phyloP scores from a whole-genome alignment of 495 filamentous ascomycete genomes.

The Cladorrhinum samala region DNA sequence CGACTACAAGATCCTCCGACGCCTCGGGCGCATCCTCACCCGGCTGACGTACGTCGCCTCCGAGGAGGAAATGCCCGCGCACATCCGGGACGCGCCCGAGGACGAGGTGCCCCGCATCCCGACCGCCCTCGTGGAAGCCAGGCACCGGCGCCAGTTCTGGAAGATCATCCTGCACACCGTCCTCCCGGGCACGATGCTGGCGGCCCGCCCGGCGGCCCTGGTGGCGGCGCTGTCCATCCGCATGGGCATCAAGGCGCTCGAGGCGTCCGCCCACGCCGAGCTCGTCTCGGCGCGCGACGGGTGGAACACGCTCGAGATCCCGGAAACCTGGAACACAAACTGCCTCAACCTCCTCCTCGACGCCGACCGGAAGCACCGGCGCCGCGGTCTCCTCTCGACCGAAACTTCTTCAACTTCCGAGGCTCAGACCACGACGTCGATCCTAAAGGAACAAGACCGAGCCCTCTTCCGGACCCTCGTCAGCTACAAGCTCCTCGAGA shows the following conservation, averaged over 20 bases:
- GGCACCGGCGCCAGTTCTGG: conserved; percentile 35
- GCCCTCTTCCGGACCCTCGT: conserved; percentile 36
- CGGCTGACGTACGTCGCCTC: conserved; percentile 35
- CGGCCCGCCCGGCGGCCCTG: conserved; percentile 34
- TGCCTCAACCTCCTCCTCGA: conserved; percentile 39
- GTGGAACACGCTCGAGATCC: conserved; percentile 39
- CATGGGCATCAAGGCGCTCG: conserved; percentile 36
- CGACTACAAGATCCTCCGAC: conserved; percentile 34
- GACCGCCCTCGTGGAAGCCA: conserved; percentile 26
- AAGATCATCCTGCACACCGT: conserved; percentile 38
- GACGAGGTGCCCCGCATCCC: conserved; percentile 32
- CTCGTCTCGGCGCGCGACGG: conserved; percentile 29
- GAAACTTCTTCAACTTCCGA: too few species aligned
- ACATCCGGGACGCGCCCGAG: conserved; percentile 25
- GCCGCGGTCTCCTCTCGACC: too few species aligned
- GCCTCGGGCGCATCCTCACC: conserved; percentile 38
- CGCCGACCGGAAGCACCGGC: conserved; percentile 32
- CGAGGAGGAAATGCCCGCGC: conserved; percentile 34
- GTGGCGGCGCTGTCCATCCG: conserved; percentile 40
- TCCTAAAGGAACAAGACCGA: conserved; percentile 29
- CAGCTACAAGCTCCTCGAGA: conserved; percentile 42
- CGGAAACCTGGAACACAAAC: conserved; percentile 41
- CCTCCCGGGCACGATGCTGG: conserved; percentile 39
- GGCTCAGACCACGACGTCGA: neutral
- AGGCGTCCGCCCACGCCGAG: conserved; percentile 31